Base-by-base conservation (phyloP, 768 basidiomycete species). In the Lentinula edodes region DNA sequence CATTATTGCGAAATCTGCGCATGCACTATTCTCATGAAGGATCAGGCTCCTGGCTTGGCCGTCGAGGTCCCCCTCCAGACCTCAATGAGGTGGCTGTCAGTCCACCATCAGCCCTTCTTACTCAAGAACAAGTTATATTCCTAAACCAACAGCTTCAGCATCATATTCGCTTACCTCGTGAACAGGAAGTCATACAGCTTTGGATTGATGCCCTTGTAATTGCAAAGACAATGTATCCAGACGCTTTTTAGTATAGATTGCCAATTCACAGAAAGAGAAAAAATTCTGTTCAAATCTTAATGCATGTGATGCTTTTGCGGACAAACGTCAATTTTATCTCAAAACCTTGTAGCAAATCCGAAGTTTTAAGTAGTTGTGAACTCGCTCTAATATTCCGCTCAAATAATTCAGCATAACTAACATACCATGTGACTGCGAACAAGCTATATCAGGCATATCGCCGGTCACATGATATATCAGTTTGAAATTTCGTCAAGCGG, bases 1-100 rank as follows among this genome's bases (percentile, higher is more conserved):
- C 62, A 12, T 38, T 70, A 16, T 57, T 66, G 32, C 46, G 28
- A 85, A 88, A 85, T 82, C 88, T 90, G 12, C n/a, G 43, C n/a
- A 9, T 20, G 20, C 42, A 58, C 42, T 32, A 58, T 32, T 12
- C 57, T 8, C 41, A 58, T 34, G 57, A 58, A n/a, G 41, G 32
- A 6, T 10, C 57, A 6, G 32, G 28, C n/a, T 16, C 41, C 43
- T 58, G 57, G 57, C 54, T 56, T 16, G 18, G 32, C 5, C 39
- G 57, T 6, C 41, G 42, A 43, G 57, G 57, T 34, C 41, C 43
- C 20, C 57, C 57, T 34, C n/a, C 39, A 10, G 28, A 58, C 16
- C 57, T 58, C 13, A 58, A 58, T 42, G 32, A 42, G 12, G 57
- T 58, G 12, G 9, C 7, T 2, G 20, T 57, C 9, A 35, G 39